phyloP scores from a whole-genome alignment of 164 flowering plant species.

The Magnolia changhungtana region DNA sequence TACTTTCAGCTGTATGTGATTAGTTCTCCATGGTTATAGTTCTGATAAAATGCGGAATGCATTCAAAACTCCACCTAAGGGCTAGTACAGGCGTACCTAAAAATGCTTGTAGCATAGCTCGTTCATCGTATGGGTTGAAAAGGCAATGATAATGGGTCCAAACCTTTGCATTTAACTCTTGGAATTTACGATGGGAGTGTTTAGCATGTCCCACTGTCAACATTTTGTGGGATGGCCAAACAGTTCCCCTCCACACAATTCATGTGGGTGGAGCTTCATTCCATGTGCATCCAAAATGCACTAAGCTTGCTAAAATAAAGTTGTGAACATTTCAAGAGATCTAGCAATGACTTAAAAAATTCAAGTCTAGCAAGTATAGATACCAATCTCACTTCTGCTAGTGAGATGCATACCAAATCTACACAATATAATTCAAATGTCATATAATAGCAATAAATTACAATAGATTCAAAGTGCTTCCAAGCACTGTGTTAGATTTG shows the following conservation, averaged over 20 bases:
- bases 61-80: too few relatives aligned
- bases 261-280: not conserved
- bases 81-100: too few relatives aligned
- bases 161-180: too few relatives aligned
- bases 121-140: too few relatives aligned
- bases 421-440: conserved; percentile 11
- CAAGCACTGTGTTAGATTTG: not conserved
- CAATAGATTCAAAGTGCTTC: not conserved
- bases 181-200: not conserved
- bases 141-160: too few relatives aligned
- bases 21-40: too few relatives aligned
- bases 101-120: too few relatives aligned
- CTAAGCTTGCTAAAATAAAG: not conserved
- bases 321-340: not conserved
- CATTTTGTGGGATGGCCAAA: not conserved
- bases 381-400: conserved; percentile 91
- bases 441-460: not conserved
- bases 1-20: too few relatives aligned
- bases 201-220: not conserved
- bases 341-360: not conserved
- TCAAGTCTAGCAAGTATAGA: conserved; percentile 1
- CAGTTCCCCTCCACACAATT: not conserved
- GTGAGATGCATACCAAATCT: conserved; percentile 97
- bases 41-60: too few relatives aligned
- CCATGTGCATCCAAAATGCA: not conserved